Evolutionary conservation across 495 filamentous ascomycete species (phyloP).

Genomic region (Saxispiralis lemnorum): DNA sequence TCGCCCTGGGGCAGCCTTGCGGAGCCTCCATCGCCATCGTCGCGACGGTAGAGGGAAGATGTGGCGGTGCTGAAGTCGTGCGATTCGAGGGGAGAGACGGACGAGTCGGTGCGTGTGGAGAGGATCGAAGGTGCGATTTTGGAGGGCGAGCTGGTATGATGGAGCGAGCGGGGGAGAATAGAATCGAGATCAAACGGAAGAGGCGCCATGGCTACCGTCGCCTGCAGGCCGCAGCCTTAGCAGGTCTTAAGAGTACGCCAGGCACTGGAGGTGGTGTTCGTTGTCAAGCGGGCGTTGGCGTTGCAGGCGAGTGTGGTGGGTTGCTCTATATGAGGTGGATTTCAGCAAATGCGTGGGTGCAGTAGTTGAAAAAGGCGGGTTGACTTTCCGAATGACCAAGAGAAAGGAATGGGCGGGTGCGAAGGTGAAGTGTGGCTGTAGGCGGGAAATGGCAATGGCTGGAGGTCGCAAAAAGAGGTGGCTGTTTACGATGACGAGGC

Average conservation of each 20-base stretch:
- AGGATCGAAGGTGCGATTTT: not conserved
- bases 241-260: not conserved
- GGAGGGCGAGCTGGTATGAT: not conserved
- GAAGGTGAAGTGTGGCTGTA: too few species aligned
- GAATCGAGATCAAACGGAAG: not conserved
- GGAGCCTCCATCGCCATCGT: not conserved
- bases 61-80: not conserved
- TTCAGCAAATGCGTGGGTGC: too few species aligned
- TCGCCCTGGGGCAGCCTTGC: not conserved
- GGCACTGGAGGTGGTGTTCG: too few species aligned
- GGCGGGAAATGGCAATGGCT: too few species aligned
- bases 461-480: too few species aligned
- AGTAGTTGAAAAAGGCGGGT: too few species aligned
- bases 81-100: not conserved
- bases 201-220: slow-evolving; percentile 2
- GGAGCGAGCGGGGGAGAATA: not conserved
- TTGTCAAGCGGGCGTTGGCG: too few species aligned
- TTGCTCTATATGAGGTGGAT: too few species aligned
- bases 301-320: too few species aligned
- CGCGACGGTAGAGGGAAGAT: not conserved
- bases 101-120: not conserved
- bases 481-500: too few species aligned
- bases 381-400: too few species aligned
- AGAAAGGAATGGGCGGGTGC: too few species aligned
- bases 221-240: slow-evolving; percentile 6